Base-by-base conservation (phyloP, 2,329 filamentous ascomycete species). In the Cercospora brassicicola region DNA sequence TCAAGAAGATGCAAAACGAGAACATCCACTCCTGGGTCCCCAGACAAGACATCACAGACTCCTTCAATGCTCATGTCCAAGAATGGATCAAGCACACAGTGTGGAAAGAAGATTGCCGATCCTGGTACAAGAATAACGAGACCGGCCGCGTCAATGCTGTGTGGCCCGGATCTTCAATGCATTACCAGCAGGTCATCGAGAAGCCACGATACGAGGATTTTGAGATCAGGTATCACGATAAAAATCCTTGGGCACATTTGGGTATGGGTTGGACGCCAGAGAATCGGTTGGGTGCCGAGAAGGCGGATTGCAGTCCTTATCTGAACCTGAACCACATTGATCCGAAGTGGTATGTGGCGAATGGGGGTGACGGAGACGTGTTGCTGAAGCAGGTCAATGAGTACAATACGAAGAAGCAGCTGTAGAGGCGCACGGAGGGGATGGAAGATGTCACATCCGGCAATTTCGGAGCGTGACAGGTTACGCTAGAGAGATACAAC, bases 131-230 rank as follows among this genome's bases (percentile, higher is more conserved):
- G 72, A 80, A 85, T 72, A 81, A 82, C 66, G 78, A 80, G 23
- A 83, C 81, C 1, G 82, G 81, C n/a, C 76, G 81, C 5, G 81
- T 84, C 18, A 79, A 79, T 75, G 69, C 83, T 2, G 77, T 86
- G 1, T 86, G 81, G 81, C 84, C 85, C 0, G 85, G 84, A 2
- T 82, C 79, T 2, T 83, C 81, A 0, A 79, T 86, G 51, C 84
- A 86, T 64, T 86, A 85, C 67, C 77, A 74, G 59, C 74, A 81
- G 64, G 74, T 81, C 9, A 80, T 83, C 18, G 68, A 73, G 45
- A 71, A 66, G 0, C 80, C 80, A 0, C 78, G 82, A 8, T 83
- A 79, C 64, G 81, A 83, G 62, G 81, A 83, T 69, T 82, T 82
- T 59, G 76, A 81, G 0, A 82, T 83, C 59, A 66, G 74, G 39